Conservation (phyloP, 2,329 filamentous ascomycete species). For the Lasiodiplodia sp. region DNA sequence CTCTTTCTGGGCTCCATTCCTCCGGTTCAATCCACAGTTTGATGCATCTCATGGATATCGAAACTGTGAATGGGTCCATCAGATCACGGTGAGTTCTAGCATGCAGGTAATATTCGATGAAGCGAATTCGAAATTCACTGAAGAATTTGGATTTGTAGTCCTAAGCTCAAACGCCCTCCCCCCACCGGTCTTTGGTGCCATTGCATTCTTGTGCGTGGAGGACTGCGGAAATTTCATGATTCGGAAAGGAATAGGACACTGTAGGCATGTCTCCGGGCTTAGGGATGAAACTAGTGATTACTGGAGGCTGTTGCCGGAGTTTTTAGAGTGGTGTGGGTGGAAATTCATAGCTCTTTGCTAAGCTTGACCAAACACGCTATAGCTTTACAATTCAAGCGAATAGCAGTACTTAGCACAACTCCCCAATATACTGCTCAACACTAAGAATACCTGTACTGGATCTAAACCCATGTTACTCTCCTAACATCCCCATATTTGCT, state of each 20-base stretch:
- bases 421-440: background rate
- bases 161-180: too few species aligned
- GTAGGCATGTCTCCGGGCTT: too few species aligned
- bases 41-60: background rate
- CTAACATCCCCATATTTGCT: too few species aligned
- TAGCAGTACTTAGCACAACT: background rate
- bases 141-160: background rate
- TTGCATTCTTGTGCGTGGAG: background rate
- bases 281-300: too few species aligned
- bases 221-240: background rate
- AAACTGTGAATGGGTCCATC: too few species aligned
- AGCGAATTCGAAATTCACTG: background rate
- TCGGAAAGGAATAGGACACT: background rate
- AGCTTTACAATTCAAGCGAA: too few species aligned
- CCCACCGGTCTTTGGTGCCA: too few species aligned
- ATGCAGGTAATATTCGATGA: background rate
- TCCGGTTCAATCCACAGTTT: background rate
- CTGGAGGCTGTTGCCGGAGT: background rate
- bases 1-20: background rate
- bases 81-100: accelerated
- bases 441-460: background rate
- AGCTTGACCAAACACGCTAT: background rate
- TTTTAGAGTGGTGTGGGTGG: background rate
- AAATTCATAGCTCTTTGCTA: background rate
- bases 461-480: too few species aligned